A percentile compares a stretch with the other conserved stretches of the same genome.
Conservation (phyloP, 2,329 filamentous ascomycete species). For the Hypoxylon sp. region DNA sequence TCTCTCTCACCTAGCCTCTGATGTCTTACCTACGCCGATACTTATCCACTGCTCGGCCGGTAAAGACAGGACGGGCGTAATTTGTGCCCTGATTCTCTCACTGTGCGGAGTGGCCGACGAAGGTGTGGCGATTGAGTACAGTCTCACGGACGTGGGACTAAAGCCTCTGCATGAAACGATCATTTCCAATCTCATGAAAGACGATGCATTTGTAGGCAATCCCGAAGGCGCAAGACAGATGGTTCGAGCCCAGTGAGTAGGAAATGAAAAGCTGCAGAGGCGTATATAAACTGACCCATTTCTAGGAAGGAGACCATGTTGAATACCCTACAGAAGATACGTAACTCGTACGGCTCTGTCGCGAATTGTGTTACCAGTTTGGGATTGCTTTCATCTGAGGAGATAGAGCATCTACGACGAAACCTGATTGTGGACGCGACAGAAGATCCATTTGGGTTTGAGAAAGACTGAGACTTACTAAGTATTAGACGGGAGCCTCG, state of each 20-base stretch:
- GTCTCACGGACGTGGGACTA: constrained; percentile 68
- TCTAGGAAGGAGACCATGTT: constrained; percentile 59
- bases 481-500: no score
- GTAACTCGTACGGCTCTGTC: constrained; percentile 68
- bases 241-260: constrained; percentile 56
- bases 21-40: constrained; percentile 55
- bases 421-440: constrained; percentile 41
- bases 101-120: constrained; percentile 67
- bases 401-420: constrained; percentile 55
- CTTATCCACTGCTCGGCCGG: constrained; percentile 74
- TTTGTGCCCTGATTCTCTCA: constrained; percentile 69
- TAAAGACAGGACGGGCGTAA: constrained; percentile 74
- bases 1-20: constrained; percentile 32
- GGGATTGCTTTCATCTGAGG: constrained; percentile 66
- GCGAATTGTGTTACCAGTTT: constrained; percentile 69
- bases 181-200: constrained; percentile 59
- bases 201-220: constrained; percentile 61
- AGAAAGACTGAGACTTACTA: background rate
- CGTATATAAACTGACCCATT: constrained; percentile 2
- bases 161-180: constrained; percentile 33
- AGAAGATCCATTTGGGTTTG: constrained; percentile 3
- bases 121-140: constrained; percentile 68
- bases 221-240: constrained; percentile 56
- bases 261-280: background rate
- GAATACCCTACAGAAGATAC: constrained; percentile 63